These are phyloP conservation scores for Striga hermonthica DNA, from an alignment of 305 asterid genomes.

Conservation along the genomic window DNA sequence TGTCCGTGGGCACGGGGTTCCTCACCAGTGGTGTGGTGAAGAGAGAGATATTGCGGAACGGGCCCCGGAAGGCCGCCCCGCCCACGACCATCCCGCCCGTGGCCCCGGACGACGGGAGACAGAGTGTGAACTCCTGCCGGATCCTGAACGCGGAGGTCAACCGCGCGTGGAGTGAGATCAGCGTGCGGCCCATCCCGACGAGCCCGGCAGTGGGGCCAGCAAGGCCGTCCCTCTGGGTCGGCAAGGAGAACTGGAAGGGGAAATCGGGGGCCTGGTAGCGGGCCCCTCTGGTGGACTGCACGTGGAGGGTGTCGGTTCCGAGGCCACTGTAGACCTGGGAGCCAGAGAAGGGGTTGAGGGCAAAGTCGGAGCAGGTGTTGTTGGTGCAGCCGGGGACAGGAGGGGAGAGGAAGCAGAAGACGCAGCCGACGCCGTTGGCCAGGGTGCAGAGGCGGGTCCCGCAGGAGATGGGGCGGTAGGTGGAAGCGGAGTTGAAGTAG, in stretches of 20 bases:
- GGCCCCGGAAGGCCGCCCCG: conserved; percentile 22
- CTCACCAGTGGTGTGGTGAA: conserved; percentile 35
- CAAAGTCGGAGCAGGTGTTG: conserved; percentile 45
- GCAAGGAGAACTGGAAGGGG: conserved; percentile 45
- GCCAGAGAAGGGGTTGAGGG: conserved; percentile 52
- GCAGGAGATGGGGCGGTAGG: conserved; percentile 47
- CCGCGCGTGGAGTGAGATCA: conserved; percentile 40
- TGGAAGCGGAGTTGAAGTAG: conserved; percentile 38
- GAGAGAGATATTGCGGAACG: conserved; percentile 34
- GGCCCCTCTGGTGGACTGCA: conserved; percentile 30
- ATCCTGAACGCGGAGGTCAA: conserved; percentile 38
- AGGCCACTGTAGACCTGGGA: conserved; percentile 45
- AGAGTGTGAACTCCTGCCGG: conserved; percentile 37
- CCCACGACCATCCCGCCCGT: conserved; percentile 37
- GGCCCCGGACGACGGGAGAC: conserved; percentile 37
- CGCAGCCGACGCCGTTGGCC: conserved; percentile 34
- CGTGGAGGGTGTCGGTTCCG: conserved; percentile 31
- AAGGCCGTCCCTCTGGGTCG: conserved; percentile 33
- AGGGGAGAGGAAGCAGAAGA: background rate
- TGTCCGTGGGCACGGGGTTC: conserved; percentile 36
- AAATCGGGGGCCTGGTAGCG: conserved; percentile 28
- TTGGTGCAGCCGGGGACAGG: conserved; percentile 34
- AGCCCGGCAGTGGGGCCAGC: conserved; percentile 32
- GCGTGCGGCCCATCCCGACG: conserved; percentile 42
- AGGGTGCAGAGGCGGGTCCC: conserved; percentile 34